phyloP scores from a whole-genome alignment of 2,329 filamentous ascomycete species.

The Trichoderma endophyticum region DNA sequence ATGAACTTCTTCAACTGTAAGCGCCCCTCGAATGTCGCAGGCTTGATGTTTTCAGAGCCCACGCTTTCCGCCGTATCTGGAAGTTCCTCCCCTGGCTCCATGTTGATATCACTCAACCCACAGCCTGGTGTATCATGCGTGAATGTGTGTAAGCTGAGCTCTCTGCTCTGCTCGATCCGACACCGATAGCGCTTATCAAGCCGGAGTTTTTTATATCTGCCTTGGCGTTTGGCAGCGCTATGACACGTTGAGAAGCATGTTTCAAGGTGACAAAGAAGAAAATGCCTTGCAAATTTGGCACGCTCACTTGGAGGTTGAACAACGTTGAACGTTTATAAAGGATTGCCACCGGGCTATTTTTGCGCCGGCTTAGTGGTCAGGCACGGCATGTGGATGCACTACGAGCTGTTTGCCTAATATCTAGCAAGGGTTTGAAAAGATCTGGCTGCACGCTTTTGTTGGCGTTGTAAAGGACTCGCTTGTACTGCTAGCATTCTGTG shows the following conservation, averaged over 20 bases:
- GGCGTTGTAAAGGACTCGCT: not conserved
- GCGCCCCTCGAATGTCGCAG: slow-evolving; percentile 42
- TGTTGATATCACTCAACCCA: not conserved
- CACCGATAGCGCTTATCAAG: not conserved
- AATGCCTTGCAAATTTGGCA: not conserved
- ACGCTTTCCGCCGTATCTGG: not conserved
- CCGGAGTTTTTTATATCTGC: not conserved
- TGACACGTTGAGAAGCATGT: not conserved
- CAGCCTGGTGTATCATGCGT: not conserved
- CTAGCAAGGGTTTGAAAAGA: not conserved
- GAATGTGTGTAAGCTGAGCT: slow-evolving; percentile 13
- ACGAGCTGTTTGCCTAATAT: not conserved
- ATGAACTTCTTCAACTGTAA: slow-evolving; percentile 45
- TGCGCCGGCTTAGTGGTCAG: not conserved
- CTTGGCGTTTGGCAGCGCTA: not conserved
- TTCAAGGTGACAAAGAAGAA: not conserved
- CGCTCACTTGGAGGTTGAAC: not conserved
- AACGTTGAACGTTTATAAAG: not conserved
- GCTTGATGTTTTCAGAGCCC: slow-evolving; percentile 14
- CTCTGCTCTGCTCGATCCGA: not conserved
- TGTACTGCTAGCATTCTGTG: not conserved
- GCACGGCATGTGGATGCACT: not conserved
- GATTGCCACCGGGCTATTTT: not conserved
- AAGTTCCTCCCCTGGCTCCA: not conserved
- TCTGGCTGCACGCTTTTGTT: not conserved